These are phyloP conservation scores for Carpinus fangiana DNA, from an alignment of 306 rosid genomes.

Conservation along the genomic window DNA sequence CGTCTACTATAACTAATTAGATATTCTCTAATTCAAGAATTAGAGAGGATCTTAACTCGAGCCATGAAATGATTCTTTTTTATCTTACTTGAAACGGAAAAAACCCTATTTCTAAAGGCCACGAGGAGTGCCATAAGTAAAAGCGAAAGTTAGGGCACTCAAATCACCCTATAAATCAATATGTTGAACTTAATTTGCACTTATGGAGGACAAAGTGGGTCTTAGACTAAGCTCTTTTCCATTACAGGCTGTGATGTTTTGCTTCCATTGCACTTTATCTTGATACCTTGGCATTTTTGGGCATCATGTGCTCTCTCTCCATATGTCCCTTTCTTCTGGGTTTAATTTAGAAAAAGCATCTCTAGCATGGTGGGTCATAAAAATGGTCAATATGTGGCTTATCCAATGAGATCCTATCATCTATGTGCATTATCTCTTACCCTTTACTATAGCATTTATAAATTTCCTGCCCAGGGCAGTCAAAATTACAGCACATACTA, in stretches of 20 bases:
- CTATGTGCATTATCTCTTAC: not conserved
- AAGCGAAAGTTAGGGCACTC: constrained; percentile 2
- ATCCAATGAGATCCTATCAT: not conserved
- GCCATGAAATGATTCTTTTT: no score
- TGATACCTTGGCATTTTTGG: constrained; percentile 17
- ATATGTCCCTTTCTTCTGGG: not conserved
- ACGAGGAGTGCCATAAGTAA: not conserved
- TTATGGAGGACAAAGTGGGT: constrained; percentile 1
- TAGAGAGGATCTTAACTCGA: no score
- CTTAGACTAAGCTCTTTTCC: constrained; percentile 3
- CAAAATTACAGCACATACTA: not conserved
- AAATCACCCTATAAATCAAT: not conserved
- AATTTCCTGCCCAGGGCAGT: not conserved
- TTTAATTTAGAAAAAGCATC: not conserved
- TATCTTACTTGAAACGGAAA: no score
- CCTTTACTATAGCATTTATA: not conserved
- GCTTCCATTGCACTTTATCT: constrained; percentile 18
- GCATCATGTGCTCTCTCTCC: not conserved
- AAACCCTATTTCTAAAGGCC: no score
- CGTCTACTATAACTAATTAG: no score
- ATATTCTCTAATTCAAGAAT: no score
- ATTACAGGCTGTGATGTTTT: constrained; percentile 19
- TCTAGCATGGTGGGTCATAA: not conserved
- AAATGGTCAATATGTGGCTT: not conserved
- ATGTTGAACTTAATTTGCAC: not conserved